A percentile compares a stretch with the other conserved stretches of the same genome.
These are phyloP conservation scores for Marchantia paleacea DNA, from an alignment of 225 moss, liverwort and hornwort species.

Conservation along the genomic window DNA sequence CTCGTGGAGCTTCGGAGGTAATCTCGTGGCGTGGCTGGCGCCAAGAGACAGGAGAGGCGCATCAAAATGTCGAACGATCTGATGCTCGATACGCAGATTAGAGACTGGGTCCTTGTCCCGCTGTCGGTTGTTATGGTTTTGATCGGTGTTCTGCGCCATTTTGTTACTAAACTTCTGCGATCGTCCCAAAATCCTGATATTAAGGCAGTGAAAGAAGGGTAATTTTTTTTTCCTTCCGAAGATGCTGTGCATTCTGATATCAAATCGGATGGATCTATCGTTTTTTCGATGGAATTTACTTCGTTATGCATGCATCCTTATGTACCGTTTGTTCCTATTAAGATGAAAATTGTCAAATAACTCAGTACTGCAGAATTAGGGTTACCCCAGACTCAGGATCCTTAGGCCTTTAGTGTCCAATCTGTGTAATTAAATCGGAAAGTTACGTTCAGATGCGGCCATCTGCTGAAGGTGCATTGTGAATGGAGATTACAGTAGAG, in stretches of 20 bases:
- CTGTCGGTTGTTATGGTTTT: constrained; percentile 97
- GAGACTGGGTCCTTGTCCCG: constrained; percentile 93
- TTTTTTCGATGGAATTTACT: neutral
- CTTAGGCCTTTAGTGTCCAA: too few species aligned
- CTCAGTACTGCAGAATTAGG: neutral
- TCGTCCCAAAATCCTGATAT: constrained; percentile 71
- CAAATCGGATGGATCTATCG: neutral
- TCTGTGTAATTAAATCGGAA: neutral
- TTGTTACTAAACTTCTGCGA: constrained; percentile 87
- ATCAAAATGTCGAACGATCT: constrained; percentile 85
- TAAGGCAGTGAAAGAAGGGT: constrained; percentile 90
- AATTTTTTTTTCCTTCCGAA: neutral
- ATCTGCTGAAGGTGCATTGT: neutral
- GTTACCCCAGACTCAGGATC: neutral
- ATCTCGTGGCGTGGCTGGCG: neutral
- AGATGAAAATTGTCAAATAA: neutral
- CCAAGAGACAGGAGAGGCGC: neutral
- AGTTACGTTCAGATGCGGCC: neutral
- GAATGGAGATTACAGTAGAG: neutral
- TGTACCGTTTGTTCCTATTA: neutral
- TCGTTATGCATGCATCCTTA: neutral
- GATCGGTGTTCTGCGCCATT: constrained; percentile 88
- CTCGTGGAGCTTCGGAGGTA: neutral
- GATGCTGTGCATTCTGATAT: neutral
- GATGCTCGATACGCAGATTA: constrained; percentile 85